Base-by-base conservation (phyloP, 2,329 filamentous ascomycete species). In the Aureobasidium sp. region DNA sequence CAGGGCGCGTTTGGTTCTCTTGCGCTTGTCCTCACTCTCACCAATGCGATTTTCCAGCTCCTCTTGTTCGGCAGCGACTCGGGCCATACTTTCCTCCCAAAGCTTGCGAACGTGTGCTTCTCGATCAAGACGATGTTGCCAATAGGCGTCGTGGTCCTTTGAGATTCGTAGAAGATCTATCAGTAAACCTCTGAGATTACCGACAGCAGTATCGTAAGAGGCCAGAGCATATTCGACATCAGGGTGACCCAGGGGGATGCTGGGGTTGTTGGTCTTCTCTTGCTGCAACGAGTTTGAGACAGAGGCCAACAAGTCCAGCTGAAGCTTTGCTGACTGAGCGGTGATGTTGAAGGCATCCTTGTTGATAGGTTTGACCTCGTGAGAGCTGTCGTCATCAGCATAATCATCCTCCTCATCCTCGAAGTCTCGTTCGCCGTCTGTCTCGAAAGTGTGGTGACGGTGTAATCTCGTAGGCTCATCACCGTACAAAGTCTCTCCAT, bases 61-160 rank as follows among this genome's bases (percentile, higher is more conserved):
- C 74, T 97, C 94, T 68, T 99, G 94, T 73, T 99, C 94, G 61
- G 85, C 86, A 21, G 92, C 94, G n/a, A 99, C 89, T 68, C 92
- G 87, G 10, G 94, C 91, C 94, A 99, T 97, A 75, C 92, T 97
- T 70, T 99, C 94, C 75, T 99, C 94, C 94, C 94, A 99, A 85
- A 99, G 90, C 63, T 90, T 87, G 41, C 94, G 86, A 76, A 97
- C 88, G 71, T 96, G 90, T 47, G 87, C 87, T 76, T 99, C 94
- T 59, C 91, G 87, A 67, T 96, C 92, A 44, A 99, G 80, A 14
- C 92, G 87, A 72, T 96, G 95, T 73, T 97, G 93, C 94, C 94
- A 99, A 73, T 96, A 96, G 0, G 91, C 86, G 74, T 99, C 94
- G 57, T 95, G 88, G 71, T 99, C 94, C 68, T 89, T 87, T 9